Evolutionary conservation across 495 filamentous ascomycete genomes (phyloP).

Genomic region (Collariella sp.): DNA sequence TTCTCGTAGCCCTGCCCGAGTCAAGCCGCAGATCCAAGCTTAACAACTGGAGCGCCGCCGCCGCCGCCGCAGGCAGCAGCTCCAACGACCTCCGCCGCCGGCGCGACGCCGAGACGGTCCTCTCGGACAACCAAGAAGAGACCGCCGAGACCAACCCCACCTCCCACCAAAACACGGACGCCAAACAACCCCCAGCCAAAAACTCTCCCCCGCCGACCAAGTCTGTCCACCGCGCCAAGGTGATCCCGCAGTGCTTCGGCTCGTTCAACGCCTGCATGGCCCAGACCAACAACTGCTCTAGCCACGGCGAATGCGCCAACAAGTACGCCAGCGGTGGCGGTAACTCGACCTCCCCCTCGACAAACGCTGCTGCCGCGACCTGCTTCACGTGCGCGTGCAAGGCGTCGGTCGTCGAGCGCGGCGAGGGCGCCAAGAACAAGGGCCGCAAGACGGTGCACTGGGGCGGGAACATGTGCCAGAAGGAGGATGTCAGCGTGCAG

Average conservation of each 20-base stretch:
- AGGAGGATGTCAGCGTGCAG: slow-evolving; percentile 75
- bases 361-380: slow-evolving; percentile 21
- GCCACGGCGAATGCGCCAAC: slow-evolving; percentile 62
- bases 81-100: slow-evolving; percentile 32
- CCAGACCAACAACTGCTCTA: slow-evolving; percentile 62
- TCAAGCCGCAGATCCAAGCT: slow-evolving; percentile 28
- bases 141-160: not conserved
- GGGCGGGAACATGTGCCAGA: slow-evolving; percentile 83
- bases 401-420: slow-evolving; percentile 38
- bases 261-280: slow-evolving; percentile 51
- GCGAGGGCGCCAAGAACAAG: slow-evolving; percentile 26
- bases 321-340: slow-evolving; percentile 41
- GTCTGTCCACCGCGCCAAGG: slow-evolving; percentile 19
- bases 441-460: slow-evolving; percentile 43
- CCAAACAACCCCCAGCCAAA: slow-evolving; percentile 1
- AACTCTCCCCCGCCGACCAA: slow-evolving; percentile 12
- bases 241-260: slow-evolving; percentile 54
- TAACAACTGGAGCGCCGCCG: slow-evolving; percentile 25
- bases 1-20: slow-evolving; percentile 39
- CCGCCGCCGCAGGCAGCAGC: slow-evolving; percentile 8
- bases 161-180: not conserved
- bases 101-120: slow-evolving; percentile 24
- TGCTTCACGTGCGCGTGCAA: slow-evolving; percentile 76
- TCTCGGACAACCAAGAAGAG: slow-evolving; percentile 20
- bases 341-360: slow-evolving; percentile 14